Evolutionary conservation across 2,329 filamentous ascomycete species (phyloP).

Genomic region (Pseudomassariella vexata): DNA sequence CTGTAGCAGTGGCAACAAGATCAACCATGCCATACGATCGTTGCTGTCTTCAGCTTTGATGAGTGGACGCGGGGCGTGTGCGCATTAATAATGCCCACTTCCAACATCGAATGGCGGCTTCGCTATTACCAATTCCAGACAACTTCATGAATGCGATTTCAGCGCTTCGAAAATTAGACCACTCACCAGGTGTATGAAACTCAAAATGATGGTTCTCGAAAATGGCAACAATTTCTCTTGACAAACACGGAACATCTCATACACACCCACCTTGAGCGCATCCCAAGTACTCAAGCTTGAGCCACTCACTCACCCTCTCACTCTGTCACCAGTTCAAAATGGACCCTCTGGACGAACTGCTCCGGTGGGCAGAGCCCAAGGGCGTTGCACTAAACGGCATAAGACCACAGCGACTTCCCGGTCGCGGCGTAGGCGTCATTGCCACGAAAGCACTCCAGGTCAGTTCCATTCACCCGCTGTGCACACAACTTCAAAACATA

Average conservation of each 20-base stretch:
- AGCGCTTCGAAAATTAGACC: too few species aligned
- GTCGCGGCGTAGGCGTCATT: constrained; percentile 72
- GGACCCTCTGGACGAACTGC: constrained; percentile 42
- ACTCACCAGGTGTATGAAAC: too few species aligned
- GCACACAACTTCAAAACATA: constrained; percentile 2
- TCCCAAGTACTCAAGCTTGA: too few species aligned
- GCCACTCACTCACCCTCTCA: too few species aligned
- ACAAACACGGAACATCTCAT: background rate
- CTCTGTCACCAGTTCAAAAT: too few species aligned
- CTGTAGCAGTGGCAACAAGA: background rate
- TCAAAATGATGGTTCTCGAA: background rate
- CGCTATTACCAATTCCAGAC: constrained; percentile 1
- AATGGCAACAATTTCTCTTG: background rate
- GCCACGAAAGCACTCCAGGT: constrained; percentile 64
- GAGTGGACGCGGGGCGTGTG: background rate
- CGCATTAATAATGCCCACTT: background rate
- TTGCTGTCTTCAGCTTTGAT: constrained; percentile 1
- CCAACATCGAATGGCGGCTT: constrained; percentile 1
- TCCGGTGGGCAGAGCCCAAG: constrained; percentile 59
- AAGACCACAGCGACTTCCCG: constrained; percentile 59
- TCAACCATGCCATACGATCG: background rate
- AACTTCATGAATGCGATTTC: too few species aligned
- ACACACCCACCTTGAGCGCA: constrained; percentile 2
- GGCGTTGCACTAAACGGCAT: constrained; percentile 66
- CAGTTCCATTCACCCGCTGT: background rate